Percentiles rank a stretch among this genome's conserved stretches.
Conservation (phyloP, 2,329 filamentous ascomycete genomes). For the Fusarium veterinarium region DNA sequence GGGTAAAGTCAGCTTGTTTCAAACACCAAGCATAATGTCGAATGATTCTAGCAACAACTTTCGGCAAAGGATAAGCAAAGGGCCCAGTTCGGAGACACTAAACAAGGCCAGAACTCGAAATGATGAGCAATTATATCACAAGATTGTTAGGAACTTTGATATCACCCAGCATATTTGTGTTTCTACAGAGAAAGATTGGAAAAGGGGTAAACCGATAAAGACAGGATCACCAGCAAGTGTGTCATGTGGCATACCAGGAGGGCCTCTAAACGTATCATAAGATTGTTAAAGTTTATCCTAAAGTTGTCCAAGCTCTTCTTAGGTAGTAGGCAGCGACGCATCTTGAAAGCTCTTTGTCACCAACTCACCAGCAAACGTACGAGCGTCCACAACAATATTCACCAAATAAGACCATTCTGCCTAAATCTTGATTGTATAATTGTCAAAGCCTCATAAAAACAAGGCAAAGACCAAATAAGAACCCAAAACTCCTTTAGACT, state of each 20-base stretch:
- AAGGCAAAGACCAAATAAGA: slow-evolving; percentile 6
- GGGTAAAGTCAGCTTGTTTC: rapidly evolving
- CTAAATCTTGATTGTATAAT: slow-evolving; percentile 1
- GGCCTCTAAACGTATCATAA: neutral
- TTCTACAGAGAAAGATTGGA: neutral
- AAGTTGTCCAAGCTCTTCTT: neutral
- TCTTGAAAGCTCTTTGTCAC: neutral
- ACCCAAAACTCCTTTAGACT: slow-evolving; percentile 37
- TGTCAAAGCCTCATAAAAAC: neutral
- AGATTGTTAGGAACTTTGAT: rapidly evolving
- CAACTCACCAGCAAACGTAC: neutral
- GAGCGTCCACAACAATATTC: neutral
- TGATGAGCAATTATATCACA: rapidly evolving
- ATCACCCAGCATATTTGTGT: too few species aligned
- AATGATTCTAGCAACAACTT: rapidly evolving
- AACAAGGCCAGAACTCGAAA: rapidly evolving
- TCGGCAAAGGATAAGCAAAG: neutral
- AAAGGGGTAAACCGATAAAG: neutral
- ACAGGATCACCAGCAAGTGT: neutral
- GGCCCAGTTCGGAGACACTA: rapidly evolving
- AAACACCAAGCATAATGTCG: neutral
- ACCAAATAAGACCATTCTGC: slow-evolving; percentile 4
- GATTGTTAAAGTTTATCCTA: neutral
- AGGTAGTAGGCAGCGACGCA: too few species aligned
- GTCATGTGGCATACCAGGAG: too few species aligned